These are phyloP conservation scores for Moesziomyces aphidis DNA, from an alignment of 1,284 basidiomycete species.

Conservation along the genomic window DNA sequence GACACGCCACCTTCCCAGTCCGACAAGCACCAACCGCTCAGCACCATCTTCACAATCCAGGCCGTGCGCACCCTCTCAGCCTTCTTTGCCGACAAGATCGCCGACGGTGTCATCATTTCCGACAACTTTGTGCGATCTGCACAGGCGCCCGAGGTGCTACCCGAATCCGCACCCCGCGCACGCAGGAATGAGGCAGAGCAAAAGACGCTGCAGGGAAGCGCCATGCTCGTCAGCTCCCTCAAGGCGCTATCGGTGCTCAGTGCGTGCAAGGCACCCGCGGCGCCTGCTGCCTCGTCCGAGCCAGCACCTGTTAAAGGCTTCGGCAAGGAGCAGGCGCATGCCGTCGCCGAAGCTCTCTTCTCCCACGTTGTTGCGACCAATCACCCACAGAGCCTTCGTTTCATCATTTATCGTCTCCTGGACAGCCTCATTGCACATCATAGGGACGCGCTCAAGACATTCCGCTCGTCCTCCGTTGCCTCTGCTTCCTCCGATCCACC, in stretches of 20 bases:
- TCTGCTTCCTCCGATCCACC: slow-evolving; percentile 2
- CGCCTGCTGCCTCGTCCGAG: slow-evolving; percentile 2
- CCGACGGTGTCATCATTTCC: slow-evolving; percentile 76
- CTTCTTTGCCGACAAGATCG: slow-evolving; percentile 88
- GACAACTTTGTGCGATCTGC: slow-evolving; percentile 41
- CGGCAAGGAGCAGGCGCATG: slow-evolving; percentile 77
- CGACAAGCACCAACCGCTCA: slow-evolving; percentile 71
- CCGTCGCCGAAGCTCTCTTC: slow-evolving; percentile 78
- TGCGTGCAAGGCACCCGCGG: slow-evolving; percentile 24
- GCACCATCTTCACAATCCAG: slow-evolving; percentile 80
- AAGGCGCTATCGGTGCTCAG: slow-evolving; percentile 77
- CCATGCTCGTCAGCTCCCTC: slow-evolving; percentile 69
- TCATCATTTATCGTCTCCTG: slow-evolving; percentile 83
- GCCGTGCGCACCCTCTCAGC: slow-evolving; percentile 78
- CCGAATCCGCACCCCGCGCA: slow-evolving; percentile 50
- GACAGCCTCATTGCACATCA: slow-evolving; percentile 82
- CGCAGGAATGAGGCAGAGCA: slow-evolving; percentile 45
- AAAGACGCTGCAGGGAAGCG: slow-evolving; percentile 52
- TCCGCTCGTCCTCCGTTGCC: slow-evolving; percentile 3
- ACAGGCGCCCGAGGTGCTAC: slow-evolving; percentile 54
- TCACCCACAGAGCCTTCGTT: slow-evolving; percentile 84
- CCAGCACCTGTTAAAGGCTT: slow-evolving; percentile 72
- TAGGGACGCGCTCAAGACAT: slow-evolving; percentile 67
- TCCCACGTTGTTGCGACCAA: slow-evolving; percentile 82
- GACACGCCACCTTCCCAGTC: slow-evolving; percentile 1